Percentiles rank a stretch among this genome's conserved stretches.
Conservation (phyloP, 148 eudicot species). For the Bassia scoparia region DNA sequence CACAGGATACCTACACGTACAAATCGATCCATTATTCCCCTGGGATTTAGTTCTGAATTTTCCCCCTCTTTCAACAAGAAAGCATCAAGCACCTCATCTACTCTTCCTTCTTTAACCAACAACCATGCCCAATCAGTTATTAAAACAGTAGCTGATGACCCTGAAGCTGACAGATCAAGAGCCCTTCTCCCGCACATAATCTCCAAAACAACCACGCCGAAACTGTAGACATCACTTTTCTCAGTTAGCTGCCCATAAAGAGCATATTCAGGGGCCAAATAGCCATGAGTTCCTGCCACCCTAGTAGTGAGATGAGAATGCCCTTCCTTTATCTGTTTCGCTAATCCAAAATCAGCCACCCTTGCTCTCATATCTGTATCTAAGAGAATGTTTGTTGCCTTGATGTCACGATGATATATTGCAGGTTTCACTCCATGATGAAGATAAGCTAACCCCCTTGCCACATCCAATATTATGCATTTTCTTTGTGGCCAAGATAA, state of each 20-base stretch:
- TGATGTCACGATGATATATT: constrained; percentile 72
- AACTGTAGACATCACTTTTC: constrained; percentile 49
- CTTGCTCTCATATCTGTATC: constrained; percentile 69
- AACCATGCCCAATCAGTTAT: constrained; percentile 90
- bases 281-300: constrained; percentile 85
- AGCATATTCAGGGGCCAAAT: constrained; percentile 80
- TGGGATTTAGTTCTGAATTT: constrained; percentile 35
- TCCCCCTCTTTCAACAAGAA: constrained; percentile 40
- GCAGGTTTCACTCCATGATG: constrained; percentile 74
- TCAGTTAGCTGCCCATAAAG: constrained; percentile 79
- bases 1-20: constrained; percentile 73
- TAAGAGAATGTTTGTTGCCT: constrained; percentile 67
- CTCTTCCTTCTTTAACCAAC: constrained; percentile 49
- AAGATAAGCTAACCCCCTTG: constrained; percentile 65
- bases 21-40: constrained; percentile 74
- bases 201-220: constrained; percentile 62
- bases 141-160: constrained; percentile 50
- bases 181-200: constrained; percentile 82
- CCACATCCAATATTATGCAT: constrained; percentile 71
- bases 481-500: constrained; percentile 76
- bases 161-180: constrained; percentile 60
- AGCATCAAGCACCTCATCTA: constrained; percentile 53
- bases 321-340: constrained; percentile 61
- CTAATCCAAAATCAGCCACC: constrained; percentile 83
- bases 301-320: constrained; percentile 71